These are phyloP conservation scores for Jasminum sambac DNA, from an alignment of 257 asterid genomes.

Conservation along the genomic window DNA sequence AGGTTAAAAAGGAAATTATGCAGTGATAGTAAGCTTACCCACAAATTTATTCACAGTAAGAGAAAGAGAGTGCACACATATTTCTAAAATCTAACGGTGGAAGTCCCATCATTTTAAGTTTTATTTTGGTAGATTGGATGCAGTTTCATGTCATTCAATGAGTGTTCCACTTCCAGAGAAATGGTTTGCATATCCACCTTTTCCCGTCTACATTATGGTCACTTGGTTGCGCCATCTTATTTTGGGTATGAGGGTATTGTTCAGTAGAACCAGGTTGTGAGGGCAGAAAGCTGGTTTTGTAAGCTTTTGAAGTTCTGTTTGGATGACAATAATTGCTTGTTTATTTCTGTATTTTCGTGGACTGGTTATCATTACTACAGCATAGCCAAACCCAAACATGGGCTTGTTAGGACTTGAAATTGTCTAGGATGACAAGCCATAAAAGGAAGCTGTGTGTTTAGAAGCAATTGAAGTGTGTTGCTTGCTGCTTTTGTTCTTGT, in stretches of 20 bases:
- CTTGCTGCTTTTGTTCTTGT: background rate
- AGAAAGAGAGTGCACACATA: background rate
- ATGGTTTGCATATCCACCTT: background rate
- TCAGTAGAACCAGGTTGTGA: background rate
- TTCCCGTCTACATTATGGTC: background rate
- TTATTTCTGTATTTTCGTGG: background rate
- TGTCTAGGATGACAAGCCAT: background rate
- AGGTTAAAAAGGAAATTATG: background rate
- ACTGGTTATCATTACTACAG: background rate
- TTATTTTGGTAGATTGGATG: background rate
- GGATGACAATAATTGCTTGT: background rate
- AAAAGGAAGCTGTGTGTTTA: background rate
- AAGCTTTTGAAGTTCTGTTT: slow-evolving; percentile 3
- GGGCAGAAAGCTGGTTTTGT: background rate
- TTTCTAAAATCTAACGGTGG: background rate
- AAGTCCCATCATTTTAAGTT: background rate
- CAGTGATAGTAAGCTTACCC: background rate
- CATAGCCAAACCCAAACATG: background rate
- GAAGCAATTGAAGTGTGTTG: background rate
- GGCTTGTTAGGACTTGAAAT: background rate
- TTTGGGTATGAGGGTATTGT: background rate
- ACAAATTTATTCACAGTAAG: background rate
- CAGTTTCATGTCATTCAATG: background rate
- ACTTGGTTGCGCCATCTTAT: background rate
- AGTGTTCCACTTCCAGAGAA: background rate